Base-by-base conservation (phyloP, 768 basidiomycete genomes). In the Lentinula sp. region DNA sequence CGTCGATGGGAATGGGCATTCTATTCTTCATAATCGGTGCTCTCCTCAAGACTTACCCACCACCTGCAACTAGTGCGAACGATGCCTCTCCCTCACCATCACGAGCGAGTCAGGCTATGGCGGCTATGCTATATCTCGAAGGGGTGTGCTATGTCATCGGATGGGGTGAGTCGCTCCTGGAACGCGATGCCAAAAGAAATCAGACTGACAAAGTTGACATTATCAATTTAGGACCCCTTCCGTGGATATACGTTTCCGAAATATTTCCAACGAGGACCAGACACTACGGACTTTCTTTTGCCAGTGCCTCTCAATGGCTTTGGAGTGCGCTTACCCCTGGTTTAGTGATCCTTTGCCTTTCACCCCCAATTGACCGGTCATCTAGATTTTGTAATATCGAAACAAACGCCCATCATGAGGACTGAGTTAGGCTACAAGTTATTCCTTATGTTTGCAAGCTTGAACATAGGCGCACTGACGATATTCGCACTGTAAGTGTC, bases 201-300 rank as follows among this genome's bases (percentile, higher is more conserved):
- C 4, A 4, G 8, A 32, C 35, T 56, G 18, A 54, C n/a, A n/a
- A 35, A 4, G 10, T 28, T 11, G 28, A 6, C 10, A 8, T 8
- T 42, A 5, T 42, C 15, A 21, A 16, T 31, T 10, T 1, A 59
- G 58, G 58, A 10, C 85, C 84, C 8, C 74, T 86, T n/a, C 84
- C 85, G 9, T 80, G 74, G 76, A 82, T 90, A 21, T 88, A 87
- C 65, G 87, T 87, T 46, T 78, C 89, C 4, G 93, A 95, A 70
- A 91, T 95, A 65, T 94, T 94, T 80, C 88, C 89, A 6, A 94
- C 89, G 13, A 77, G 90, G 46, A 92, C 91, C 9, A 78, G 91
- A 60, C 88, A 91, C 66, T 92, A 88, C 66, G 93, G 93, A 37
- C 75, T 94, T 32, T 81, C 89, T 0, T 73, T 85, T 4, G 93